phyloP scores from a whole-genome alignment of 2,329 filamentous ascomycete genomes.

The Cadophora malorum region DNA sequence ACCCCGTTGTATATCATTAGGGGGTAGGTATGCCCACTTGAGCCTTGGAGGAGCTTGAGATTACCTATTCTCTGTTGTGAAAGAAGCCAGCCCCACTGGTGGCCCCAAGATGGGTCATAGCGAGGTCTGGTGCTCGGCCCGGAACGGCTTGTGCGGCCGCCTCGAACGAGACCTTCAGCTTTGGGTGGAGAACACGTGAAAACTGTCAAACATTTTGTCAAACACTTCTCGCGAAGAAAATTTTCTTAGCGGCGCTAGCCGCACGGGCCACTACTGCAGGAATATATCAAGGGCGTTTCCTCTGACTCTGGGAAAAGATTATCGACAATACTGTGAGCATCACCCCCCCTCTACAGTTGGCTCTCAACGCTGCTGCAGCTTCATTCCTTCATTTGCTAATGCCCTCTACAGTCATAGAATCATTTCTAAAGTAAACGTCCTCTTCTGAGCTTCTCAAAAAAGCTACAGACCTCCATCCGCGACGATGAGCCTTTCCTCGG shows the following conservation, averaged over 20 bases:
- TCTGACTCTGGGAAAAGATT: background rate
- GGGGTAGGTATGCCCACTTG: too few relatives aligned
- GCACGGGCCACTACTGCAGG: background rate
- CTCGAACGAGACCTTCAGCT: background rate
- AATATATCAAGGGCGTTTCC: background rate
- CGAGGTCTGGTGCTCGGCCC: too few relatives aligned
- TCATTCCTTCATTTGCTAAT: background rate
- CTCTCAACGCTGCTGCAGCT: background rate
- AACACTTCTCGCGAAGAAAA: background rate
- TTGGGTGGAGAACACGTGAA: background rate
- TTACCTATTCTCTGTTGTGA: too few relatives aligned
- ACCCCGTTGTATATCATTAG: too few relatives aligned
- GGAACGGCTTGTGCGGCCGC: background rate
- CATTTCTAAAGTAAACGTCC: conserved; percentile 98
- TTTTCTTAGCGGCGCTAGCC: background rate
- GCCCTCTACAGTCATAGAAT: conserved; percentile 63
- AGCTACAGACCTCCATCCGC: conserved; percentile 92
- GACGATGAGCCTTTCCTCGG: conserved; percentile 93
- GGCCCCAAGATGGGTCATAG: too few relatives aligned
- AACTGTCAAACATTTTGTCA: background rate
- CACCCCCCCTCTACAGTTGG: conserved; percentile 1
- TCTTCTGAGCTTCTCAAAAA: conserved; percentile 88
- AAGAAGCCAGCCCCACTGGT: too few relatives aligned
- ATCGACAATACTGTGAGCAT: conserved; percentile 6
- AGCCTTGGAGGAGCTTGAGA: too few relatives aligned